Evolutionary conservation across 164 flowering plant genomes (phyloP).

Genomic region (Kingdonia uniflora): DNA sequence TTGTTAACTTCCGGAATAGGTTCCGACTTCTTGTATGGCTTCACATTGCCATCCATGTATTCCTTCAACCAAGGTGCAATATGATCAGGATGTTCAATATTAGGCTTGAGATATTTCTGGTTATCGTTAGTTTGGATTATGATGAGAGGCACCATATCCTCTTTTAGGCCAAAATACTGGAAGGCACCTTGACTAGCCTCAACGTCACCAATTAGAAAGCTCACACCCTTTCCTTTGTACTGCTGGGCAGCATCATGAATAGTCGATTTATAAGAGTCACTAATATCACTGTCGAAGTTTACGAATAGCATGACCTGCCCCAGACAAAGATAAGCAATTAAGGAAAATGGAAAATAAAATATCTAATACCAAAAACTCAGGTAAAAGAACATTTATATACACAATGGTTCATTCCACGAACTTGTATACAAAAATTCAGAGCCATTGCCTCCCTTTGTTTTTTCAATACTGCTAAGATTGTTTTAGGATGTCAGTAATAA

Average conservation of each 20-base stretch:
- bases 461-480: no score
- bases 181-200: constrained; percentile 68
- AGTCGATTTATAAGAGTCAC: constrained; percentile 45
- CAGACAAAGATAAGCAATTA: not conserved
- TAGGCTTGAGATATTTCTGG: constrained; percentile 51
- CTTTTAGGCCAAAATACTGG: constrained; percentile 80
- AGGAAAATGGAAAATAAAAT: no score
- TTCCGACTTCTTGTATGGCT: constrained; percentile 57
- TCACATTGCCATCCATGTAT: constrained; percentile 58
- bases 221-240: constrained; percentile 43
- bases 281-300: constrained; percentile 40
- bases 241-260: constrained; percentile 51
- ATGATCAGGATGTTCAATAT: constrained; percentile 56
- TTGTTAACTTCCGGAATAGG: constrained; percentile 77
- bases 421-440: no score
- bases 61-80: constrained; percentile 79
- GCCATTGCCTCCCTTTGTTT: no score
- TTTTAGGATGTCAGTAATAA: no score
- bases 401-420: no score
- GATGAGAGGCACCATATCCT: constrained; percentile 68
- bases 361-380: no score
- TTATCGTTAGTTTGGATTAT: constrained; percentile 51
- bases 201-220: constrained; percentile 74
- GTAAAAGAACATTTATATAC: no score
- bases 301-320: constrained; percentile 67